Evolutionary conservation across 148 eudicot species (phyloP), one percentile per base, ranked within the genome.

Genomic region (Camellia lanceoleosa): DNA sequence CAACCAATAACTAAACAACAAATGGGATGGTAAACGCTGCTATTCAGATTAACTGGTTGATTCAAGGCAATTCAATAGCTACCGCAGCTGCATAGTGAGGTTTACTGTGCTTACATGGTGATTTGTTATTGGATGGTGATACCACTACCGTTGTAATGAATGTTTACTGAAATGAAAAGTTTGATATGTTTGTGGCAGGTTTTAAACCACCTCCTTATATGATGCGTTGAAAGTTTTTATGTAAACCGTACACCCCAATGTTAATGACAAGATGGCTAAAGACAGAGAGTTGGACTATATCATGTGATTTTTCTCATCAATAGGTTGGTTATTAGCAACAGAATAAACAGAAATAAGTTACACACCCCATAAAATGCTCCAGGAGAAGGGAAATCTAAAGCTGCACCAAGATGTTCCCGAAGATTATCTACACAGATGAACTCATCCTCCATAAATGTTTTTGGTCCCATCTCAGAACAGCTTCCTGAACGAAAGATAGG

Each of bases 321-420:
- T 30, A 30, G 38, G 1, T 30, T 30, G 38, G 0, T 30, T 30
- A 42, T 23, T 2, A 55, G 41, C 3, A 13, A 65, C 2, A 42
- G 42, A 70, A 23, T n/a, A 38, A 69, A 77, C 20, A 59, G 81
- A 84, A 68, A 67, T n/a, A 64, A 83, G 78, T 81, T 18, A 68
- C 85, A 38, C n/a, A 91, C 94, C 90, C 94, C 94, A 75, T 91
- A 91, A 80, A 91, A 91, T 56, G 94, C 90, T 69, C 87, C 92
- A 11, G 90, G 88, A 78, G 88, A 83, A 64, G 85, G 89, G 44
- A 89, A 77, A 59, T 77, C 70, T 51, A 82, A 20, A 67, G 80
- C 71, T 77, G 81, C 78, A 59, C 77, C 83, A 58, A 89, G 81
- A 83, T 85, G 87, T 69, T 87, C 82, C 41, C 16, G 78, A 71